A percentile compares a stretch with the other conserved stretches of the same genome.
phyloP scores from a whole-genome alignment of 2,329 filamentous ascomycete species.

The Dactylonectria estremocensis region DNA sequence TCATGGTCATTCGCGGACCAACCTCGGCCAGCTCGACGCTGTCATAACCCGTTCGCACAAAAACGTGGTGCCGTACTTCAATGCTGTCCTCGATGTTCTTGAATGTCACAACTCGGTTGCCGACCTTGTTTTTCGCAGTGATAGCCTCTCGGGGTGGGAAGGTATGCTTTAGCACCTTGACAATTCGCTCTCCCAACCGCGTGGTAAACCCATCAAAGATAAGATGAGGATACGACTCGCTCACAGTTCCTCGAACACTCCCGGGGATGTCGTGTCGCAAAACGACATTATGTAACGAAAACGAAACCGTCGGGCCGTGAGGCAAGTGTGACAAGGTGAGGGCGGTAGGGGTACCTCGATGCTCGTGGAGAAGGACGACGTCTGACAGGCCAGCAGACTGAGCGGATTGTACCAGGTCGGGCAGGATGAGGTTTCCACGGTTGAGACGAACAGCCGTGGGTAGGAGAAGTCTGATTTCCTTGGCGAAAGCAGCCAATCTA shows the following conservation, averaged over 20 bases:
- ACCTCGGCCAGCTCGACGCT: slow-evolving; percentile 92
- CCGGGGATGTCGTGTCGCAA: slow-evolving; percentile 94
- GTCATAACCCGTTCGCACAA: slow-evolving; percentile 92
- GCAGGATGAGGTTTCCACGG: slow-evolving; percentile 89
- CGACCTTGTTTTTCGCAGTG: slow-evolving; percentile 81
- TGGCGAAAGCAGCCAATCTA: slow-evolving; percentile 89
- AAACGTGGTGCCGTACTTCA: slow-evolving; percentile 87
- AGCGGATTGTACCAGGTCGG: slow-evolving; percentile 87
- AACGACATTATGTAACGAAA: slow-evolving; percentile 93
- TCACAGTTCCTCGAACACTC: slow-evolving; percentile 87
- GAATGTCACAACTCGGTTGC: slow-evolving; percentile 92
- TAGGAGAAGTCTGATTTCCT: slow-evolving; percentile 87
- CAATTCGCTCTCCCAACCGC: slow-evolving; percentile 83
- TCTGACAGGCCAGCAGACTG: slow-evolving; percentile 87
- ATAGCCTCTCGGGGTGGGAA: slow-evolving; percentile 90
- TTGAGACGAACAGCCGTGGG: slow-evolving; percentile 92
- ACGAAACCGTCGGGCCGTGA: slow-evolving; percentile 85
- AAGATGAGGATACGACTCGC: slow-evolving; percentile 92
- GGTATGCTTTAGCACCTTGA: slow-evolving; percentile 92
- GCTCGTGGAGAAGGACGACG: slow-evolving; percentile 90
- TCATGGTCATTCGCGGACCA: slow-evolving; percentile 97
- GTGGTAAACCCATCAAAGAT: slow-evolving; percentile 96
- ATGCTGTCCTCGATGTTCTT: slow-evolving; percentile 95
- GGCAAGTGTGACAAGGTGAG: slow-evolving; percentile 90
- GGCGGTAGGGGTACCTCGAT: slow-evolving; percentile 92